Evolutionary conservation across 2,329 filamentous ascomycete genomes (phyloP).

Genomic region (Dothiorella sarmentorum): DNA sequence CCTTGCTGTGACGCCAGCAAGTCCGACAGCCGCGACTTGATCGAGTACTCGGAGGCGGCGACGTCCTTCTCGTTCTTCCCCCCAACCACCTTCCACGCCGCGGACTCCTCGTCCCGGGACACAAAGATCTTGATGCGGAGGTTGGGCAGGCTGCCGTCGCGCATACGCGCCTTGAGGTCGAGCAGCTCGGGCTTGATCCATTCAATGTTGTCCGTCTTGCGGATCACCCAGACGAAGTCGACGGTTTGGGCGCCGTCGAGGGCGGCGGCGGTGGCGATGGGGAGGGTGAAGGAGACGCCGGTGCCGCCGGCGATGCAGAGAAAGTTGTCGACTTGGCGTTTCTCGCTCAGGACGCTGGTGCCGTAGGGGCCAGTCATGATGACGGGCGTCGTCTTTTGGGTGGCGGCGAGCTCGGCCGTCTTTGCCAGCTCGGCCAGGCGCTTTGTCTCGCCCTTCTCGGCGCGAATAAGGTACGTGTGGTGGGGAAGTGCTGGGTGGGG

Average conservation of each 20-base stretch:
- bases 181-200: constrained; percentile 37
- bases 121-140: constrained; percentile 14
- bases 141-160: background rate
- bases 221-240: constrained; percentile 35
- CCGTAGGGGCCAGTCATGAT: constrained; percentile 36
- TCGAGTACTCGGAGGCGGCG: background rate
- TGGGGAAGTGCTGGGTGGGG: constrained; percentile 34
- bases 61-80: constrained; percentile 4
- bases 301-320: constrained; percentile 38
- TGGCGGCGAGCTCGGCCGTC: constrained; percentile 15
- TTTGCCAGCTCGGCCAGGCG: constrained; percentile 32
- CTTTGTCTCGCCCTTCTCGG: constrained; percentile 33
- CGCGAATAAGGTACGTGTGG: constrained; percentile 37
- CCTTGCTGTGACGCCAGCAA: background rate
- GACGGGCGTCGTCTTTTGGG: constrained; percentile 26
- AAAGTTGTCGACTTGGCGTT: constrained; percentile 28
- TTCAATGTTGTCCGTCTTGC: constrained; percentile 31
- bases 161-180: constrained; percentile 22
- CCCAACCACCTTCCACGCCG: background rate
- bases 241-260: constrained; percentile 26
- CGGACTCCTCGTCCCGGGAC: constrained; percentile 1
- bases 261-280: constrained; percentile 32
- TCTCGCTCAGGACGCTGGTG: constrained; percentile 25
- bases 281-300: constrained; percentile 38
- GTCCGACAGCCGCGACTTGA: constrained; percentile 4